Conservation (phyloP, 2,329 filamentous ascomycete species). For the Trichophyton benhamiae region DNA sequence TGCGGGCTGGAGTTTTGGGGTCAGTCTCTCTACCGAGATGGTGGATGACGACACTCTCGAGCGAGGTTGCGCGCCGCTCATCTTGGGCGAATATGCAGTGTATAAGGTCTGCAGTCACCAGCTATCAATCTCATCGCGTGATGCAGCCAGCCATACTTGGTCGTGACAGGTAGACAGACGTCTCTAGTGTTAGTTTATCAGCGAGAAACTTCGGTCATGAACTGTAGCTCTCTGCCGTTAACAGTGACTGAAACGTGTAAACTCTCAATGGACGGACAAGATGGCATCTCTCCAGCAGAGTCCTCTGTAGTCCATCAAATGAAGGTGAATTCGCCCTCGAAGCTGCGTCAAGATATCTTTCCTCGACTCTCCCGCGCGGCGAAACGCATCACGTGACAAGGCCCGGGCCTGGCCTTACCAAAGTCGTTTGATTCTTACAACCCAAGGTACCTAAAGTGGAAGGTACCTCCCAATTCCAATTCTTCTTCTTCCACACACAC, state of each 20-base stretch:
- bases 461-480: no score
- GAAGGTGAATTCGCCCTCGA: neutral
- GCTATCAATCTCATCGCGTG: neutral
- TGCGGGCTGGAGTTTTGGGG: conserved; percentile 27
- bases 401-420: no score
- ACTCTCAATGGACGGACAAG: neutral
- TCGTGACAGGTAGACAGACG: neutral
- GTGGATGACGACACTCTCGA: conserved; percentile 11
- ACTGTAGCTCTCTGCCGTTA: neutral
- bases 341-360: neutral
- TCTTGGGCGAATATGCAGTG: conserved; percentile 2
- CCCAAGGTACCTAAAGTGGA: no score
- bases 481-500: no score
- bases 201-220: neutral
- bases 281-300: no score
- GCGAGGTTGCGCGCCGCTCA: conserved; percentile 11
- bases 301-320: neutral
- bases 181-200: neutral
- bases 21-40: conserved; percentile 24
- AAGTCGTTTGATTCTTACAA: no score
- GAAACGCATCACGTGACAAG: neutral
- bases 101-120: neutral
- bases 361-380: neutral
- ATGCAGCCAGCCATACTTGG: neutral
- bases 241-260: neutral